phyloP scores from a whole-genome alignment of 1,284 basidiomycete species.

The Tilletia setariae region DNA sequence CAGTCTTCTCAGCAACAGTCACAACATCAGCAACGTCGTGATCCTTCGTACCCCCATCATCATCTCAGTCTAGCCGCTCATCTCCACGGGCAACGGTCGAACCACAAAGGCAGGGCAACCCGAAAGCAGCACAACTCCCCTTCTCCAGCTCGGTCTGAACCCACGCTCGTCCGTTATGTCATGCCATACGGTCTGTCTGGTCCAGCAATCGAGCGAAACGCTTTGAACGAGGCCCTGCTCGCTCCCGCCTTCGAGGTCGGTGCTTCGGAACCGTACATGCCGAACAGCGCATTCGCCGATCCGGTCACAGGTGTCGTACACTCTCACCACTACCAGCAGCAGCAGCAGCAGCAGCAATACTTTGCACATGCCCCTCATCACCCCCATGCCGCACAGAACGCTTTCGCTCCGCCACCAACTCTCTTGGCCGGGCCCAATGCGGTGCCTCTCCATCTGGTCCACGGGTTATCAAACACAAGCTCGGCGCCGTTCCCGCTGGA shows the following conservation, averaged over 20 bases:
- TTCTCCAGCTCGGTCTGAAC: too few species aligned
- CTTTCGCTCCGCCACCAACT: too few species aligned
- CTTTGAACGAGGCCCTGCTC: slow-evolving; percentile 40
- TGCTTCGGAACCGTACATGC: slow-evolving; percentile 39
- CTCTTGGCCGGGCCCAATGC: slow-evolving; percentile 47
- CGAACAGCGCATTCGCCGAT: slow-evolving; percentile 31
- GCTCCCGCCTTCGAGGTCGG: slow-evolving; percentile 41
- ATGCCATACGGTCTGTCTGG: slow-evolving; percentile 49
- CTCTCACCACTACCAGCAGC: background rate
- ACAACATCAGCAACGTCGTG: background rate
- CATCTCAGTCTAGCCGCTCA: background rate
- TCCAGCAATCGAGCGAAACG: slow-evolving; percentile 44
- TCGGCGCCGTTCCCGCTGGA: slow-evolving; percentile 48
- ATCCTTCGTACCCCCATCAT: background rate
- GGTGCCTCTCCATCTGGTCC: slow-evolving; percentile 50
- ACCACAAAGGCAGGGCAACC: background rate
- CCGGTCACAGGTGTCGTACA: slow-evolving; percentile 38
- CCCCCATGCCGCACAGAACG: too few species aligned
- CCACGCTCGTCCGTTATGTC: slow-evolving; percentile 37
- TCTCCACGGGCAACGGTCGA: background rate
- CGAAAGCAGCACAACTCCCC: too few species aligned
- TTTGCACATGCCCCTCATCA: too few species aligned
- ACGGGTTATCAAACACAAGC: slow-evolving; percentile 46
- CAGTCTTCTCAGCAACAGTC: too few species aligned
- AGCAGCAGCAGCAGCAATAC: background rate